These are phyloP conservation scores for Beauveria bassiana DNA, from an alignment of 2,329 filamentous ascomycete genomes.

Conservation along the genomic window DNA sequence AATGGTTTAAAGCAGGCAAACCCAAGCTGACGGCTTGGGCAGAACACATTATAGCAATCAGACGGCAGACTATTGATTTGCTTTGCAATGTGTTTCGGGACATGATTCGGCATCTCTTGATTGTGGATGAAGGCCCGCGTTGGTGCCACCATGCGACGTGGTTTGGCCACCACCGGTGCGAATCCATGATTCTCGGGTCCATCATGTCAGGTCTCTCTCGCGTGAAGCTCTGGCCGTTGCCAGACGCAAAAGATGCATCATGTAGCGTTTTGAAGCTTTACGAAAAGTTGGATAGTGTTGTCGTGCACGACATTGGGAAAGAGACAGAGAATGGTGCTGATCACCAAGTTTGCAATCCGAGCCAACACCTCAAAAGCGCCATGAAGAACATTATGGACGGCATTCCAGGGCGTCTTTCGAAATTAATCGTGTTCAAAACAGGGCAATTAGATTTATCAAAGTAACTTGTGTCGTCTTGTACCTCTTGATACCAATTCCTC, in stretches of 20 bases:
- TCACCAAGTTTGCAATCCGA: background rate
- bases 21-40: background rate
- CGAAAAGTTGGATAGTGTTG: background rate
- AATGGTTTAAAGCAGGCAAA: no score
- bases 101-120: background rate
- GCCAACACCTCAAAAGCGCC: background rate
- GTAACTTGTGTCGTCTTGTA: background rate
- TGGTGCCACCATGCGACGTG: constrained; percentile 1
- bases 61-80: background rate
- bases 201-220: background rate
- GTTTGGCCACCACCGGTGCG: background rate
- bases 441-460: background rate
- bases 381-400: background rate
- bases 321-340: background rate
- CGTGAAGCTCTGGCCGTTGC: background rate
- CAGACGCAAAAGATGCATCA: background rate
- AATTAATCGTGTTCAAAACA: background rate
- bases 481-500: no score
- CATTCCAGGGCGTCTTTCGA: background rate
- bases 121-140: background rate
- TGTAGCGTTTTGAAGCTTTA: background rate
- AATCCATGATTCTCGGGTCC: background rate
- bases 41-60: background rate
- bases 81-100: background rate
- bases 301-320: background rate